Evolutionary conservation across 176 grass and related monocot genomes (phyloP).

Genomic region (Areca catechu): DNA sequence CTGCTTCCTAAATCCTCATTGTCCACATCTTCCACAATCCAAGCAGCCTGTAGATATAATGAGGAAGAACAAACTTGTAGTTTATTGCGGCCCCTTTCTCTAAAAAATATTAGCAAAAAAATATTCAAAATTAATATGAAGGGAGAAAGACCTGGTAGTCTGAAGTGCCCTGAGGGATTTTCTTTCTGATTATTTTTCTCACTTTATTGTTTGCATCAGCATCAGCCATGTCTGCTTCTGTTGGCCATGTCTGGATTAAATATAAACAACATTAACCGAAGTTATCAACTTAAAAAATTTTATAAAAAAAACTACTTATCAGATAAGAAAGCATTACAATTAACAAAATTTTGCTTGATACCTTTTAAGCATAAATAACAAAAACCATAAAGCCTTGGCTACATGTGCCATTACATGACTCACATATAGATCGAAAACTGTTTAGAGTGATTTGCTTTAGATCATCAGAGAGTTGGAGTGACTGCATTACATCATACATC

Average conservation of each 20-base stretch:
- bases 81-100: no score
- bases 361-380: no score
- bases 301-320: not conserved
- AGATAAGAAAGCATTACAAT: not conserved
- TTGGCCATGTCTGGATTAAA: constrained; percentile 88
- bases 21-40: constrained; percentile 83
- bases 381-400: no score
- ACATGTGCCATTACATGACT: no score
- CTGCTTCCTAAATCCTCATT: constrained; percentile 51
- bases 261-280: constrained; percentile 16
- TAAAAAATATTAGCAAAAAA: no score
- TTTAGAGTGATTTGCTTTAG: no score
- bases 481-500: no score
- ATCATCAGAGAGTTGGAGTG: no score
- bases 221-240: constrained; percentile 67
- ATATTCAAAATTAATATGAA: no score
- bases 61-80: not conserved
- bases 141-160: constrained; percentile 70
- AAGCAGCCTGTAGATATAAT: constrained; percentile 55
- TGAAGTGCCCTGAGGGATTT: constrained; percentile 83
- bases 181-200: constrained; percentile 51
- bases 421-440: no score
- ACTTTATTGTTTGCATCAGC: constrained; percentile 52
- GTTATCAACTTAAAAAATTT: not conserved
- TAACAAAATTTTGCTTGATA: no score